Conservation (phyloP, 2,329 filamentous ascomycete species). For the Lasiodiplodia sp. region DNA sequence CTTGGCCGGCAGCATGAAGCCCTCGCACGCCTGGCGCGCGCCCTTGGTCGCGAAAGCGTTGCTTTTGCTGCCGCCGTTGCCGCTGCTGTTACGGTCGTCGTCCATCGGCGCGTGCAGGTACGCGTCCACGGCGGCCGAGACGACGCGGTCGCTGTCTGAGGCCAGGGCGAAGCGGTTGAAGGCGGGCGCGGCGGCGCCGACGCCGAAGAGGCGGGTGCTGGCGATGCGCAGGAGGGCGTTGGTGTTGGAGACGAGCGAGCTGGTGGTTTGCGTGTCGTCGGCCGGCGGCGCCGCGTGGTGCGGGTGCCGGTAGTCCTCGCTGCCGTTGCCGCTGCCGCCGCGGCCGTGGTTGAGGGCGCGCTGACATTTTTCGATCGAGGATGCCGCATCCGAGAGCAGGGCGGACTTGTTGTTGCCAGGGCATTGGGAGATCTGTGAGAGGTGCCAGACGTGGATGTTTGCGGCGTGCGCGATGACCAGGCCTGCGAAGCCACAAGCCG, state of each 20-base stretch:
- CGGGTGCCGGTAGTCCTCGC: background rate
- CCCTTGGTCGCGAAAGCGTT: constrained; percentile 35
- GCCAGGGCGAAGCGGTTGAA: constrained; percentile 42
- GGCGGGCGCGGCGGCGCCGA: constrained; percentile 35
- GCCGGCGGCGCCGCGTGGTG: background rate
- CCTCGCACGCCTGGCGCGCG: constrained; percentile 40
- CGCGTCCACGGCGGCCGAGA: constrained; percentile 35
- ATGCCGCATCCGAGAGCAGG: constrained; percentile 31
- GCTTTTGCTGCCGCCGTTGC: constrained; percentile 10
- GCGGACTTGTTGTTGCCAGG: constrained; percentile 32
- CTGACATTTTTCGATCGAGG: constrained; percentile 39
- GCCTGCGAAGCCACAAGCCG: constrained; percentile 38
- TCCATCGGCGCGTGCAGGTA: constrained; percentile 38
- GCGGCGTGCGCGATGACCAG: constrained; percentile 46
- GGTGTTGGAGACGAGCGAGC: constrained; percentile 45
- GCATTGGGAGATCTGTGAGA: constrained; percentile 42
- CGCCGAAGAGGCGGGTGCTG: constrained; percentile 41
- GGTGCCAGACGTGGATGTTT: constrained; percentile 46
- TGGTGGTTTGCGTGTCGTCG: background rate
- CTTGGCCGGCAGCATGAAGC: constrained; percentile 39
- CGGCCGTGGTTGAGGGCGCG: constrained; percentile 28
- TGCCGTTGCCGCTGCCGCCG: background rate
- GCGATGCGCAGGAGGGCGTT: constrained; percentile 44
- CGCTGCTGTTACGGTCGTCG: constrained; percentile 27
- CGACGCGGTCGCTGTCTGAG: constrained; percentile 37